Evolutionary conservation across 2,329 filamentous ascomycete species (phyloP), one percentile per base, ranked within the genome.

Genomic region (Harringtonia lauricola): DNA sequence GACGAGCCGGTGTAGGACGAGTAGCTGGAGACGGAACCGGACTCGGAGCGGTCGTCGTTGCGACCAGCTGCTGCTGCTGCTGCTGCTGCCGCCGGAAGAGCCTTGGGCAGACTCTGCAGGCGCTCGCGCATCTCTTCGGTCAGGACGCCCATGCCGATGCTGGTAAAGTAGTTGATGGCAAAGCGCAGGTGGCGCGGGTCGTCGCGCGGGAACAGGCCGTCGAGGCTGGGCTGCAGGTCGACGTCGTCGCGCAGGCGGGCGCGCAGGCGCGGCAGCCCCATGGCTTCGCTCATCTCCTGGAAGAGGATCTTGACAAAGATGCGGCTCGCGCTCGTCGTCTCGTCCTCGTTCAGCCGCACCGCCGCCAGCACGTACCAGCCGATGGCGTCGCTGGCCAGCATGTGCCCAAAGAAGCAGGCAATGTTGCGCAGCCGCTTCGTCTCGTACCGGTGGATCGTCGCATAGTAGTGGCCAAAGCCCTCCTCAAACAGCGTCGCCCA

Each of bases 271-370:
- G 80, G 71, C 71, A 95, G 80, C 46, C 92, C 90, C 47, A 95
- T 74, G 48, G 86, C 84, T 63, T 95, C 87, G 5, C 81, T 76
- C 21, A 96, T 76, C 56, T 95, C 88, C 61, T 96, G 88, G 59
- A 98, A 94, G 13, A 98, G 67, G 45, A 96, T 96, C 68, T 95
- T 96, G 71, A 98, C 85, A 59, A 96, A 98, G 61, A 98, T 96
- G 69, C 92, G 86, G 53, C 86, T 94, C 49, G 87, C 92, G 2
- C 88, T 90, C 1, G 90, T 98, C 0, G 92, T 98, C 57, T 98
- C 92, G 46, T 96, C 90, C 61, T 98, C 89, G 57, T 92, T 98
- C 41, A 98, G 68, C 59, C 89, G 89, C 48, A 98, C 79, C 43
- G 82, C 74, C 1, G 82, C 85, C 38, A 98, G 64, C 19, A 86